Percentiles rank a stretch among this genome's conserved stretches.
These are phyloP conservation scores for Trypanosoma scelopori DNA, from an alignment of 208 protist genomes.

Conservation along the genomic window DNA sequence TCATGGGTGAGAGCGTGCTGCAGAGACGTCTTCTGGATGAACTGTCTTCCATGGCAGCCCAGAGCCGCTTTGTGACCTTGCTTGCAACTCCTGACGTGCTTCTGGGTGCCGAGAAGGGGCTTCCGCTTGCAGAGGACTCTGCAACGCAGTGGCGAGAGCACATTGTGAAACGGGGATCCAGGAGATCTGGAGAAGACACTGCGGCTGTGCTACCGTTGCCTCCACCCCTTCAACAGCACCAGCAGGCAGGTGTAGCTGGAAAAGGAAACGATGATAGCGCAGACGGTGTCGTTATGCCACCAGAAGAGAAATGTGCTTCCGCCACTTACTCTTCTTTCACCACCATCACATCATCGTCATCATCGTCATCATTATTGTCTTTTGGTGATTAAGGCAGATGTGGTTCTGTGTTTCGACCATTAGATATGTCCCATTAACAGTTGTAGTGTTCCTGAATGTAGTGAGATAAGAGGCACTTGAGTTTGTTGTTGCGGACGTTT, in stretches of 20 bases:
- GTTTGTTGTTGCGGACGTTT: too few species aligned
- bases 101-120: background rate
- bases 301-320: background rate
- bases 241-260: background rate
- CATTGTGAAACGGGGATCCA: background rate
- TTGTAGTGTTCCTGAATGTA: too few species aligned
- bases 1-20: slow-evolving; percentile 39
- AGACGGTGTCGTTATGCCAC: background rate
- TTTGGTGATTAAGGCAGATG: background rate
- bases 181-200: background rate
- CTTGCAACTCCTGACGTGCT: slow-evolving; percentile 48
- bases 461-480: too few species aligned
- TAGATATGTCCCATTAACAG: too few species aligned
- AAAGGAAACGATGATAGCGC: background rate
- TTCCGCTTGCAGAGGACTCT: slow-evolving; percentile 1
- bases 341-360: slow-evolving; percentile 11
- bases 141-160: background rate
- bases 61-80: slow-evolving; percentile 50
- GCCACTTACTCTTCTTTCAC: background rate
- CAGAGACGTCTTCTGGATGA: slow-evolving; percentile 40
- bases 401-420: too few species aligned
- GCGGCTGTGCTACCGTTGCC: background rate
- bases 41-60: slow-evolving; percentile 36
- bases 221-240: too few species aligned
- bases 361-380: slow-evolving; percentile 9